Evolutionary conservation across 2,329 filamentous ascomycete species (phyloP), one percentile per base, ranked within the genome.

Genomic region (Cylindrodendrum hubeiense): DNA sequence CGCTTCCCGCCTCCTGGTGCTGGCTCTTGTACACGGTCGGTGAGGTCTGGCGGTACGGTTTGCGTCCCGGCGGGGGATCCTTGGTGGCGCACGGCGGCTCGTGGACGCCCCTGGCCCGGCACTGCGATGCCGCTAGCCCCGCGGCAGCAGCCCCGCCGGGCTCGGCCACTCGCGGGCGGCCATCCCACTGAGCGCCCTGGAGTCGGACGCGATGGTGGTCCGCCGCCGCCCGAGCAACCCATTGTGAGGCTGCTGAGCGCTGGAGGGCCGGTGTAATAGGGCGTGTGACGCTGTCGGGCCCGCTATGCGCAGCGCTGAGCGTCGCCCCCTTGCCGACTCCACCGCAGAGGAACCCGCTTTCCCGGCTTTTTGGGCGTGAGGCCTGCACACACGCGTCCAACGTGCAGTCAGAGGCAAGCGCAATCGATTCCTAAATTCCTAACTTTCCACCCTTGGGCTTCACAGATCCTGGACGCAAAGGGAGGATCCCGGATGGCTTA

Each of bases 121-220:
- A 51, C 22, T 63, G 30, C 28, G 47, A 58, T 60, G 61, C 61
- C 61, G 60, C 52, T 51, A 50, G 53, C 59, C 52, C 56, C 47
- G 28, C 37, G 19, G 33, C n/a, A 21, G 51, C 59, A 41, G 51
- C 15, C 60, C 53, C 60, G 60, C 60, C 43, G 26, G 26, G 8
- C 28, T 54, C 54, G 47, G 33, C 60, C 47, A 58, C 47, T 58
- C 33, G 53, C n/a, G 49, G 50, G 49, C 19, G 12, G 24, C 28
- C 33, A 28, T 34, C 33, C 33, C 44, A 28, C 47, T 58, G 39
- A 41, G 39, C n/a, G 41, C 46, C 54, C 53, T 58, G 55, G 43
- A 50, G 6, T 30, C 44, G 26, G 47, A 12, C 33, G 47, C 15
- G 12, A 50, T 21, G 28, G 46, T 49, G 26, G 28, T 21, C 43